phyloP scores from a whole-genome alignment of 768 basidiomycete species.

The Rhizopogon rudus region DNA sequence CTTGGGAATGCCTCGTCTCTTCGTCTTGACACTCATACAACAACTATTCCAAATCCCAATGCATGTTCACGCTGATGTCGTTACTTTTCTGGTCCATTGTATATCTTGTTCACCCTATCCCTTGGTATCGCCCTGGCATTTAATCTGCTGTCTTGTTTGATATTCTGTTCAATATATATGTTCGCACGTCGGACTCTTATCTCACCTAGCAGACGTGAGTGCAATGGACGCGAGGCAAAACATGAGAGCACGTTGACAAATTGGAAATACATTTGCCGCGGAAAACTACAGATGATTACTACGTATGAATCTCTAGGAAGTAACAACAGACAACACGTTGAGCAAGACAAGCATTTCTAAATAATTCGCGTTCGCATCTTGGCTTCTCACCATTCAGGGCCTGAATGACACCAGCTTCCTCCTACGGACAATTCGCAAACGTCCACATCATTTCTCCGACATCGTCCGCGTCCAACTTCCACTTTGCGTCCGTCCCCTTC shows the following conservation, averaged over 20 bases:
- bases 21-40: slow-evolving; percentile 3
- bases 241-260: no score
- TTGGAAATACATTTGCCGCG: no score
- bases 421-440: slow-evolving; percentile 17
- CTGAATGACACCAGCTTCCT: neutral
- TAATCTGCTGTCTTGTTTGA: slow-evolving; percentile 21
- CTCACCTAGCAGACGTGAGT: neutral
- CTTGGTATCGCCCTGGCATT: slow-evolving; percentile 21
- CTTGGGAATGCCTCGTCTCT: slow-evolving; percentile 1
- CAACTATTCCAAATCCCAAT: slow-evolving; percentile 5
- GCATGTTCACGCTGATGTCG: slow-evolving; percentile 28
- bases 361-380: no score
- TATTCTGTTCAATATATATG: slow-evolving; percentile 10
- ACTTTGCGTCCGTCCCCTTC: slow-evolving; percentile 76
- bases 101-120: slow-evolving; percentile 14
- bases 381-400: no score
- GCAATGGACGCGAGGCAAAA: neutral
- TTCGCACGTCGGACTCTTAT: slow-evolving; percentile 6
- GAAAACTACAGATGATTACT: no score
- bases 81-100: slow-evolving; percentile 21
- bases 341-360: no score
- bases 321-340: no score
- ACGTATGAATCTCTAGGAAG: no score
- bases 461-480: slow-evolving; percentile 43
- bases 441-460: slow-evolving; percentile 31